phyloP scores from a whole-genome alignment of 352 stramenopile genomes.

The Phytophthora cryptogea region DNA sequence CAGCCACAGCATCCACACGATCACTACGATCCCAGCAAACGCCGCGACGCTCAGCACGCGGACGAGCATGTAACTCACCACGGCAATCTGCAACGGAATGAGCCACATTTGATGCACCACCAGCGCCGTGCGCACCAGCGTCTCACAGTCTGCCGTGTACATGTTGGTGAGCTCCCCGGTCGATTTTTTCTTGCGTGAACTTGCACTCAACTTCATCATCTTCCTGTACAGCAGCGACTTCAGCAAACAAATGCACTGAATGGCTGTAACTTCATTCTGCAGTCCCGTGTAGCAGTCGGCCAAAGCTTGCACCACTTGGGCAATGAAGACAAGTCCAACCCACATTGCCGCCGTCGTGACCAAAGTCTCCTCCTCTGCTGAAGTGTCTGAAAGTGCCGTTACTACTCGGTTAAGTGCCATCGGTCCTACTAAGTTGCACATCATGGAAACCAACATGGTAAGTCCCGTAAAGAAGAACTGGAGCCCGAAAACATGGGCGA shows the following conservation, averaged over 20 bases:
- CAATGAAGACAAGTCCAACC: conserved; percentile 42
- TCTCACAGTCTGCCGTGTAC: conserved; percentile 51
- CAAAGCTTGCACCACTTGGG: conserved; percentile 52
- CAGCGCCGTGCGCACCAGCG: conserved; percentile 32
- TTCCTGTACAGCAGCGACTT: conserved; percentile 54
- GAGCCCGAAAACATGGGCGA: conserved; percentile 34
- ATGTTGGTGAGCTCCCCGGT: conserved; percentile 55
- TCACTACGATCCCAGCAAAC: conserved; percentile 53
- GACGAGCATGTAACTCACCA: conserved; percentile 57
- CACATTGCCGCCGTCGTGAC: conserved; percentile 13
- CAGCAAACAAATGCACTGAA: conserved; percentile 49
- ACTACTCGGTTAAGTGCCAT: conserved; percentile 51
- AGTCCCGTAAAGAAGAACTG: conserved; percentile 45
- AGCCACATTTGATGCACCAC: conserved; percentile 52
- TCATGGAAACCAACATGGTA: conserved; percentile 39
- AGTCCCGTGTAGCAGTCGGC: conserved; percentile 49
- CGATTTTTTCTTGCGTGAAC: conserved; percentile 41
- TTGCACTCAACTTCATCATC: conserved; percentile 41
- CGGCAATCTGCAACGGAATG: conserved; percentile 47
- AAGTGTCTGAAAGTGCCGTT: conserved; percentile 27
- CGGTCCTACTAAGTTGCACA: conserved; percentile 46
- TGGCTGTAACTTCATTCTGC: conserved; percentile 48
- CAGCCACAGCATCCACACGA: conserved; percentile 44
- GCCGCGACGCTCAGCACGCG: conserved; percentile 46
- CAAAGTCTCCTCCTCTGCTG: conserved; percentile 9